Evolutionary conservation across 2,329 filamentous ascomycete species (phyloP).

Genomic region (Eurotiales sp.): DNA sequence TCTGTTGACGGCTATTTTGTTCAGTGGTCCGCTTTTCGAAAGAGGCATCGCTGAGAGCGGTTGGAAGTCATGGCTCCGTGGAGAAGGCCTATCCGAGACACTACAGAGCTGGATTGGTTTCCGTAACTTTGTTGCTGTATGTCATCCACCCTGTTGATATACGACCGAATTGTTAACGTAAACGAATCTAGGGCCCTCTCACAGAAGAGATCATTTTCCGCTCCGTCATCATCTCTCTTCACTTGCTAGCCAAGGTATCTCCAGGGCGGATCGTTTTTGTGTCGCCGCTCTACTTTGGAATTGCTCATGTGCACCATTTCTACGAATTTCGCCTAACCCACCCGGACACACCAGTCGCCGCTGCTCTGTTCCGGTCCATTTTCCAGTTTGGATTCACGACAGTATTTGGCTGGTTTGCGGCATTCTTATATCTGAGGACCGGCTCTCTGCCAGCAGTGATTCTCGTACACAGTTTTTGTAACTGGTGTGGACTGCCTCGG

Average conservation of each 20-base stretch:
- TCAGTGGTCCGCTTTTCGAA: slow-evolving; percentile 81
- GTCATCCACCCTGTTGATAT: slow-evolving; percentile 15
- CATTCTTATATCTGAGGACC: slow-evolving; percentile 82
- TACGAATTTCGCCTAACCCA: slow-evolving; percentile 88
- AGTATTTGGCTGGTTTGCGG: slow-evolving; percentile 88
- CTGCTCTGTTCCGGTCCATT: slow-evolving; percentile 66
- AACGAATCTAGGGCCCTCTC: slow-evolving; percentile 69
- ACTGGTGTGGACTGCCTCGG: slow-evolving; percentile 82
- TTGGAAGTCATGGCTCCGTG: slow-evolving; percentile 66
- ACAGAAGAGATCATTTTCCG: slow-evolving; percentile 95
- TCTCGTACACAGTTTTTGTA: slow-evolving; percentile 82
- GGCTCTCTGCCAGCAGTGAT: slow-evolving; percentile 75
- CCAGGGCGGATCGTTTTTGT: slow-evolving; percentile 65
- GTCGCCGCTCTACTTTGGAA: slow-evolving; percentile 83
- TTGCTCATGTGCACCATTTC: slow-evolving; percentile 92
- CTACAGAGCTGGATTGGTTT: slow-evolving; percentile 56
- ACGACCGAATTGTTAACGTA: no score
- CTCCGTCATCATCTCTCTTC: slow-evolving; percentile 76
- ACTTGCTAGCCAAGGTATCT: slow-evolving; percentile 65
- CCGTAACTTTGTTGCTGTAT: slow-evolving; percentile 80
- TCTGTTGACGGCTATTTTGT: slow-evolving; percentile 72
- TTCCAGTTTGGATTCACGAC: slow-evolving; percentile 90
- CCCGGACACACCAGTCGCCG: slow-evolving; percentile 61
- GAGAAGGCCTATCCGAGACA: slow-evolving; percentile 6
- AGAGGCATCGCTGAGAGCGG: slow-evolving; percentile 66